These are phyloP conservation scores for Hypericum perforatum DNA, from an alignment of 345 rosid species.

Conservation along the genomic window DNA sequence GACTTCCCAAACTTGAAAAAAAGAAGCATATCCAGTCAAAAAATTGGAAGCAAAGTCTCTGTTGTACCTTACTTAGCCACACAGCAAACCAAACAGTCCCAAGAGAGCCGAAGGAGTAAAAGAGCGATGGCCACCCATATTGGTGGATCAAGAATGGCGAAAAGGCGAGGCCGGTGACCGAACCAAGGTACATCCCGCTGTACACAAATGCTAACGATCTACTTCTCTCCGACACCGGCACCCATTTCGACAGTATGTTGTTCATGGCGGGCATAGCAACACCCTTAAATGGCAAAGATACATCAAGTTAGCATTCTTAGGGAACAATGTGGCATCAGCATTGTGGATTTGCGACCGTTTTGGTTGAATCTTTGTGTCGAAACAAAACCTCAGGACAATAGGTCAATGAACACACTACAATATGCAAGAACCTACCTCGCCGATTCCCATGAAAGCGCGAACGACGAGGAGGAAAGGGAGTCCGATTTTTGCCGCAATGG, in stretches of 20 bases:
- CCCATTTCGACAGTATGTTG: constrained; percentile 87
- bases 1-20: constrained; percentile 2
- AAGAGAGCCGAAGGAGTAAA: constrained; percentile 86
- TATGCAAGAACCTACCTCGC: constrained; percentile 49
- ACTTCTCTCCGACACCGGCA: constrained; percentile 86
- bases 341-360: no score
- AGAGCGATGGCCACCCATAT: constrained; percentile 93
- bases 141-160: constrained; percentile 85
- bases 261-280: constrained; percentile 99
- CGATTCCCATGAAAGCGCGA: constrained; percentile 91
- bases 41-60: not conserved
- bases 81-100: constrained; percentile 76
- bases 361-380: no score
- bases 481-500: constrained; percentile 82
- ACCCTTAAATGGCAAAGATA: constrained; percentile 41
- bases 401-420: not conserved
- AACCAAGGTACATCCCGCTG: constrained; percentile 95
- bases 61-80: constrained; percentile 67
- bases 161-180: constrained; percentile 88
- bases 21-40: constrained; percentile 9
- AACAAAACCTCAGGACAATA: no score
- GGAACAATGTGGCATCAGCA: not conserved
- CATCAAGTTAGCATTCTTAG: not conserved
- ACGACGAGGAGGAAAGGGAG: constrained; percentile 73
- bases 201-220: constrained; percentile 84